phyloP scores from a whole-genome alignment of 2,329 filamentous ascomycete species.

The Sarocladium strictum region DNA sequence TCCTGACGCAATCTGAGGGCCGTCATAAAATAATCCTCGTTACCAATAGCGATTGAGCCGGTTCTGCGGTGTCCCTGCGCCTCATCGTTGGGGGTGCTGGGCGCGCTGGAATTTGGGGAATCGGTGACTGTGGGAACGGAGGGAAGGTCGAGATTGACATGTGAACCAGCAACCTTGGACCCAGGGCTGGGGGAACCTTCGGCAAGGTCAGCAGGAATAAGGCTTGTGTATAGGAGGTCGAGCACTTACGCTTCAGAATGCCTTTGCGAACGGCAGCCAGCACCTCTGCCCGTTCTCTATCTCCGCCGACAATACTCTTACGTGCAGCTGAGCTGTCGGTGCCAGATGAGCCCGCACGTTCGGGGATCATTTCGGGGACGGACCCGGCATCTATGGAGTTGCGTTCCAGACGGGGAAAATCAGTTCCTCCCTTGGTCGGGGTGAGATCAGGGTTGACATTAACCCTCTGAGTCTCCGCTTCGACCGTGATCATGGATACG shows the following conservation, averaged over 20 bases:
- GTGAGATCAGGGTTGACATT: constrained; percentile 68
- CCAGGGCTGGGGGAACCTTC: constrained; percentile 59
- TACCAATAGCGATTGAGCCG: constrained; percentile 68
- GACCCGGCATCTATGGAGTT: constrained; percentile 68
- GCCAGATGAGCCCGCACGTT: constrained; percentile 49
- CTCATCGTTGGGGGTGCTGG: constrained; percentile 82
- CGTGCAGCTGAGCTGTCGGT: constrained; percentile 59
- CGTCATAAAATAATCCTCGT: constrained; percentile 85
- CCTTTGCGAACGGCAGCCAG: constrained; percentile 90
- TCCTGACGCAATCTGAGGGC: constrained; percentile 68
- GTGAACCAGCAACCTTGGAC: background rate
- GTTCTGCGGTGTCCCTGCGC: constrained; percentile 58
- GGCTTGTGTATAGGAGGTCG: background rate
- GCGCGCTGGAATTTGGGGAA: constrained; percentile 77
- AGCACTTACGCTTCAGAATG: constrained; percentile 75
- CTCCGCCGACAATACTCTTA: constrained; percentile 87
- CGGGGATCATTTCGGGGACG: constrained; percentile 36
- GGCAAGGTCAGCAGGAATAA: constrained; percentile 23
- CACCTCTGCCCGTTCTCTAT: constrained; percentile 84
- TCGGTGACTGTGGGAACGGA: constrained; percentile 61
- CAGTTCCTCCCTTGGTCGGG: constrained; percentile 63
- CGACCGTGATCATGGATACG: constrained; percentile 92
- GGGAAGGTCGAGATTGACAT: constrained; percentile 47
- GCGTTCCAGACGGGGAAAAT: constrained; percentile 77
- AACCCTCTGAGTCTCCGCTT: constrained; percentile 81